Base-by-base conservation (phyloP, 2,329 filamentous ascomycete species). In the Exophiala sideris region DNA sequence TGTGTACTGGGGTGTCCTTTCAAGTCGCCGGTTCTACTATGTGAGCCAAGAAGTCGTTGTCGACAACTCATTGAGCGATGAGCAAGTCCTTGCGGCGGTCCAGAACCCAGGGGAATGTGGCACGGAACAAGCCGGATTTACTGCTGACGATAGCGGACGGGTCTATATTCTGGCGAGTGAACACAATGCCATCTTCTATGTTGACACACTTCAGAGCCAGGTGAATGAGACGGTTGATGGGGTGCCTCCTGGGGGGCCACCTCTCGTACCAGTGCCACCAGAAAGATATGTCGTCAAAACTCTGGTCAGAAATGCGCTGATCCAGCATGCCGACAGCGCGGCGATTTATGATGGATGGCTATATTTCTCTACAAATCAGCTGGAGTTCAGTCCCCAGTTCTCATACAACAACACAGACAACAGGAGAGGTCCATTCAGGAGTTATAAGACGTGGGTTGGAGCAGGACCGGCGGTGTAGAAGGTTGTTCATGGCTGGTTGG, bases 151-250 rank as follows among this genome's bases (percentile, higher is more conserved):
- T 53, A 65, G 64, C 10, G 73, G 72, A 1, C 63, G 71, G 1
- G 66, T 76, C 7, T 74, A 74, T 54, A 71, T 75, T 48, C 59
- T 67, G 29, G 71, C 72, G 5, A 69, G 66, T 49, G 73, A 76
- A 61, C 73, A 75, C 40, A 76, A 76, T 52, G 70, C 73, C 4
- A 73, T 75, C 36, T 73, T 71, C 62, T 74, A 75, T 48, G 70
- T 74, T 45, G 68, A 73, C 52, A 73, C 70, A 3, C 57, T 66
- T 14, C 67, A 70, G 55, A 61, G 65, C 1, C 61, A 70, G 48
- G 62, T 69, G 12, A 68, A 67, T 10, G 61, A 65, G 51, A 67
- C 67, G 9, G 65, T 73, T 11, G 71, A 74, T 47, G 68, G 67
- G 0, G 57, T 66, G 5, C 54, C 62, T 2, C 59, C 68, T 20